phyloP scores from a whole-genome alignment of 2,329 filamentous ascomycete species.

The Dothideomycetes sp. region DNA sequence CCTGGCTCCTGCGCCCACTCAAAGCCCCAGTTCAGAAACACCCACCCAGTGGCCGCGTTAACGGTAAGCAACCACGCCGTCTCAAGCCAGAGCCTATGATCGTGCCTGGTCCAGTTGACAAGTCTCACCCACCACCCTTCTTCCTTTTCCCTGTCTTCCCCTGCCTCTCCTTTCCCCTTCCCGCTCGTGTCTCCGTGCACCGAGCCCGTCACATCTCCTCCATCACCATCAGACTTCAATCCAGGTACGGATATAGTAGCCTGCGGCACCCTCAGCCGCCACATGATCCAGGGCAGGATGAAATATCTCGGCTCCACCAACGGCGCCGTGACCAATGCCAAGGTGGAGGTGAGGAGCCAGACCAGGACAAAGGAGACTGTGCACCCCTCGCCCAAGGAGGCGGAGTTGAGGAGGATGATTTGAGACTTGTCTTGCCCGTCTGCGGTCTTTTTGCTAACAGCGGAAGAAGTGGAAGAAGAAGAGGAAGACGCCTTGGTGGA shows the following conservation, averaged over 20 bases:
- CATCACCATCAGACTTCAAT: too few species aligned
- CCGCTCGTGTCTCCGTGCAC: too few species aligned
- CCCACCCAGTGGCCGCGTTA: constrained; percentile 55
- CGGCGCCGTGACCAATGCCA: constrained; percentile 78
- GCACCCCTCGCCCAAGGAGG: constrained; percentile 9
- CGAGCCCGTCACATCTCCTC: too few species aligned
- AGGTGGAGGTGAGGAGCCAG: constrained; percentile 57
- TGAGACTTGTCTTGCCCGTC: neutral
- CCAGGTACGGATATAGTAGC: constrained; percentile 3
- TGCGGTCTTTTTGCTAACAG: constrained; percentile 1
- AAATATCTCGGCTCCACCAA: constrained; percentile 94
- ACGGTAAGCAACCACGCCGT: constrained; percentile 58
- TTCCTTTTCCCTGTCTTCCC: constrained; percentile 2
- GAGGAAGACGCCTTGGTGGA: too few species aligned
- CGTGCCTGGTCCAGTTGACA: constrained; percentile 18
- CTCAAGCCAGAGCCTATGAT: constrained; percentile 45
- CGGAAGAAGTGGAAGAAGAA: too few species aligned
- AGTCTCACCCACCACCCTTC: neutral
- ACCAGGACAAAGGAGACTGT: constrained; percentile 44
- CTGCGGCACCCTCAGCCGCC: constrained; percentile 65
- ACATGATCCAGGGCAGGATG: constrained; percentile 89
- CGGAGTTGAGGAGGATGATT: constrained; percentile 8
- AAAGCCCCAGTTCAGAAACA: constrained; percentile 61
- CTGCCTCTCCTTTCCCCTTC: constrained; percentile 10
- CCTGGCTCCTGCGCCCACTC: constrained; percentile 53